phyloP scores from a whole-genome alignment of 805 yeast species.

The Yamadazyma olivae region DNA sequence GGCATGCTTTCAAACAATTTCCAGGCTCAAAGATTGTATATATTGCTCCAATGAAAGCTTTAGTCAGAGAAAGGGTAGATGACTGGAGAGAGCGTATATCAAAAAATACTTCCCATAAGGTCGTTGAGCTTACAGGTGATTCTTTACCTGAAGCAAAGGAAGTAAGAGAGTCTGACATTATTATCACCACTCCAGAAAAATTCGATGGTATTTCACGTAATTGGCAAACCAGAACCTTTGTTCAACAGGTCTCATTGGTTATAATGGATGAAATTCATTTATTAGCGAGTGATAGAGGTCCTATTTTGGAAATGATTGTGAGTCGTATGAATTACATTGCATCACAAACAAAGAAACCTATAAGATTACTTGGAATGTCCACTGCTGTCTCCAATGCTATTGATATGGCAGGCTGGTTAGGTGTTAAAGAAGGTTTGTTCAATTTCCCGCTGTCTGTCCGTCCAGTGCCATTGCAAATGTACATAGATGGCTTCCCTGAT shows the following conservation, averaged over 20 bases:
- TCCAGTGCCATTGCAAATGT: conserved; percentile 85
- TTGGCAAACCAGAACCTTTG: conserved; percentile 78
- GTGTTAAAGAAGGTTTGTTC: conserved; percentile 69
- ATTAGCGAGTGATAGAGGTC: conserved; percentile 83
- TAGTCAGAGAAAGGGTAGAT: conserved; percentile 78
- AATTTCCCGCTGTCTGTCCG: conserved; percentile 81
- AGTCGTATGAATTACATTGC: conserved; percentile 77
- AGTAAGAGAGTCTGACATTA: conserved; percentile 66
- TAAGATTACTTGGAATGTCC: conserved; percentile 72
- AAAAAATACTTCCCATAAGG: conserved; percentile 42
- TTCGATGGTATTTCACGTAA: conserved; percentile 85
- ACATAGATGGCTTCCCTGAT: conserved; percentile 83
- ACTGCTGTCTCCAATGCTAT: conserved; percentile 85
- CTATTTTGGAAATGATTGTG: conserved; percentile 85
- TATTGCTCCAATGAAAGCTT: conserved; percentile 88
- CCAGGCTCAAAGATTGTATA: conserved; percentile 82
- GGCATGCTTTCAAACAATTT: conserved; percentile 87
- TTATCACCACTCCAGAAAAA: conserved; percentile 82
- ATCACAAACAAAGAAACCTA: conserved; percentile 55
- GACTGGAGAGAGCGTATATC: conserved; percentile 67
- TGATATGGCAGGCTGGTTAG: conserved; percentile 84
- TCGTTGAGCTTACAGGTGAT: conserved; percentile 83
- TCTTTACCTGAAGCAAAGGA: conserved; percentile 69
- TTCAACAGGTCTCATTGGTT: conserved; percentile 68
- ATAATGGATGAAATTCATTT: conserved; percentile 86